Evolutionary conservation across 2,329 filamentous ascomycete genomes (phyloP).

Genomic region (Apiospora pterosperma): DNA sequence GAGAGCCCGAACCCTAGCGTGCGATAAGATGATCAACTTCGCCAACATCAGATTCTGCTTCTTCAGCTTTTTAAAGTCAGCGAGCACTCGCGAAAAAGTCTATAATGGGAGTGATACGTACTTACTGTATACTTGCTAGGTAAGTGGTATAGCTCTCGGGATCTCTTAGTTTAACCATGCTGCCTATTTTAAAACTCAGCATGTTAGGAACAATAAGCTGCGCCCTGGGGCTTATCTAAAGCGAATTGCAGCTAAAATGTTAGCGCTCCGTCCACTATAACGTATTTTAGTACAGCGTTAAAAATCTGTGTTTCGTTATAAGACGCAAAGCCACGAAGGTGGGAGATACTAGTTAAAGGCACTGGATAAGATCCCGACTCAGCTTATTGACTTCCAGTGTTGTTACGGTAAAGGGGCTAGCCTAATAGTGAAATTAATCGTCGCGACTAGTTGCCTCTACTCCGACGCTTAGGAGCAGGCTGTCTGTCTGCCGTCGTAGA

Average conservation of each 20-base stretch:
- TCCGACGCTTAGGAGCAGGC: not conserved
- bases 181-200: not conserved
- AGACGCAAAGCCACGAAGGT: not conserved
- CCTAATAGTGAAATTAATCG: not conserved
- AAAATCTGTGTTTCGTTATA: not conserved
- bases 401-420: not conserved
- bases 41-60: not conserved
- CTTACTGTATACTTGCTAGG: not conserved
- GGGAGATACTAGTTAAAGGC: not conserved
- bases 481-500: not conserved
- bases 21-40: not conserved
- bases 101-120: not conserved
- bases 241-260: not conserved
- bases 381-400: not conserved
- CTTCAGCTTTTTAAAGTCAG: not conserved
- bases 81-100: not conserved
- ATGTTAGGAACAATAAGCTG: not conserved
- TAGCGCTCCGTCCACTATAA: not conserved
- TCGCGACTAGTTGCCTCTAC: not conserved
- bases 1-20: not conserved
- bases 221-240: not conserved
- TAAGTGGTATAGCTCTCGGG: not conserved
- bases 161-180: not conserved
- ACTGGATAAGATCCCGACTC: not conserved
- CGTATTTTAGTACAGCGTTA: not conserved